phyloP scores from a whole-genome alignment of 768 basidiomycete genomes.

The Leccinum ochraceum region DNA sequence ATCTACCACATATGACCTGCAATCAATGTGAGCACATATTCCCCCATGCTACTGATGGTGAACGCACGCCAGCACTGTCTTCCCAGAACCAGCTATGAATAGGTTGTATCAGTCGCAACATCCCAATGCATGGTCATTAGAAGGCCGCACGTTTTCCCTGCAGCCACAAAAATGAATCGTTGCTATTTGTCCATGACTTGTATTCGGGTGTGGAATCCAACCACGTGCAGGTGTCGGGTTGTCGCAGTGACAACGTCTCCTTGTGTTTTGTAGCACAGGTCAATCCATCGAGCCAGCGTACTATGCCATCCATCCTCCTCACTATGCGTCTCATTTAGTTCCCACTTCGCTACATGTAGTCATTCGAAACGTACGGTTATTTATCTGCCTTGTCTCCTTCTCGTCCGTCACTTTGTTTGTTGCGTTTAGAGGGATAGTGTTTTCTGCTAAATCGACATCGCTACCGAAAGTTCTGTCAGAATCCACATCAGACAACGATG shows the following conservation, averaged over 20 bases:
- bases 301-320: conserved; percentile 7
- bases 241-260: conserved; percentile 6
- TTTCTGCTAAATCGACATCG: neutral
- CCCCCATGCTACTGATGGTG: no score
- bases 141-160: conserved; percentile 20
- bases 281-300: conserved; percentile 14
- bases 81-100: conserved; percentile 19
- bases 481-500: neutral
- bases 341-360: no score
- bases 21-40: neutral
- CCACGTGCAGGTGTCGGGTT: conserved; percentile 17
- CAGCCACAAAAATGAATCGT: conserved; percentile 14
- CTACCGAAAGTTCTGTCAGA: neutral
- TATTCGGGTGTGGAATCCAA: conserved; percentile 4
- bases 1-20: conserved; percentile 12
- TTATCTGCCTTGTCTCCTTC: no score
- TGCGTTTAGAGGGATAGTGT: no score
- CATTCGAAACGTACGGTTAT: neutral
- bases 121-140: neutral
- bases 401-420: no score
- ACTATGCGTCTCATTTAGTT: neutral
- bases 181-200: conserved; percentile 5
- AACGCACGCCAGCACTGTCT: conserved; percentile 21
- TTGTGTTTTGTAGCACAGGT: conserved; percentile 16
- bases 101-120: neutral